A percentile compares a stretch with the other conserved stretches of the same genome.
phyloP scores from a whole-genome alignment of 1,139 yeast species.

The Yamadazyma oceani region DNA sequence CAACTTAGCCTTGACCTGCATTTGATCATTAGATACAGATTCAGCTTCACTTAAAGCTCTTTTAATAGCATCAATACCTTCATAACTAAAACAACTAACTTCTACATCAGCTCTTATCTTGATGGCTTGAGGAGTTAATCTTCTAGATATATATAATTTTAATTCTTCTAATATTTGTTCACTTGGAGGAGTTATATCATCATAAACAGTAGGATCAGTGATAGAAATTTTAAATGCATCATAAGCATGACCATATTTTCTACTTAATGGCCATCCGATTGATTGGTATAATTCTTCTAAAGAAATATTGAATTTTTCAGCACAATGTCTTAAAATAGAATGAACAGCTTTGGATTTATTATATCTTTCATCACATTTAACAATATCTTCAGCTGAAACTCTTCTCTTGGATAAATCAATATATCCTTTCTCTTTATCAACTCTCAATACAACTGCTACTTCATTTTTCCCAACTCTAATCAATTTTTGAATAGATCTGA shows the following conservation, averaged over 20 bases:
- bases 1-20: conserved; percentile 86
- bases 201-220: conserved; percentile 87
- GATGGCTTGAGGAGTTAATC: conserved; percentile 96
- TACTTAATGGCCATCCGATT: conserved; percentile 96
- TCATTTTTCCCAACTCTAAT: conserved; percentile 98
- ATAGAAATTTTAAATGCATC: conserved; percentile 97
- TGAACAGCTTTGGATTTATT: conserved; percentile 97
- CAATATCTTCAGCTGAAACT: conserved; percentile 96
- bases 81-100: conserved; percentile 95
- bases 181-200: conserved; percentile 72
- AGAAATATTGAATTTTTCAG: conserved; percentile 89
- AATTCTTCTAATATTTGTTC: conserved; percentile 75
- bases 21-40: conserved; percentile 74
- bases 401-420: conserved; percentile 97
- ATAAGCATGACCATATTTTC: conserved; percentile 94
- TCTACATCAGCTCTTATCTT: conserved; percentile 97
- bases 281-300: conserved; percentile 83
- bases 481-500: conserved; percentile 94
- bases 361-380: conserved; percentile 96
- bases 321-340: conserved; percentile 95
- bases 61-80: conserved; percentile 97
- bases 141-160: conserved; percentile 81
- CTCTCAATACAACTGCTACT: conserved; percentile 98
- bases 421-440: conserved; percentile 97
- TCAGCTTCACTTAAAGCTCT: conserved; percentile 87